phyloP scores from a whole-genome alignment of 805 yeast genomes.

The Candida jianshihensis region DNA sequence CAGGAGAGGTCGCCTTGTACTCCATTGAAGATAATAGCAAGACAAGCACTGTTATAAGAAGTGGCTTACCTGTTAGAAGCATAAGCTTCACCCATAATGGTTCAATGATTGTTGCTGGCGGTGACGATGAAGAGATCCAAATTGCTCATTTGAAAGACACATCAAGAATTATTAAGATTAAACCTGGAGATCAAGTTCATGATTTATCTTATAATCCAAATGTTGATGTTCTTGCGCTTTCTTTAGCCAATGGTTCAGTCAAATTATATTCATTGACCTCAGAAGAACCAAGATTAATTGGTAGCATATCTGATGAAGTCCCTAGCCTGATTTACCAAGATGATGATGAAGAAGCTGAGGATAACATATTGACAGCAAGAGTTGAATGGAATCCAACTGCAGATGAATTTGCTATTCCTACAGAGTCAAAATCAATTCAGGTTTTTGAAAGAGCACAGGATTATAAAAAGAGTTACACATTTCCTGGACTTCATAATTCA shows the following conservation, averaged over 20 bases:
- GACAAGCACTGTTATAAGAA: conserved; percentile 15
- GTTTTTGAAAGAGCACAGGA: conserved; percentile 26
- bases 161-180: conserved; percentile 24
- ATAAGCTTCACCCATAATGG: conserved; percentile 56
- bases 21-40: conserved; percentile 9
- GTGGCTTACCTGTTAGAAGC: conserved; percentile 36
- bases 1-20: conserved; percentile 21
- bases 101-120: conserved; percentile 51
- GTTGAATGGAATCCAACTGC: conserved; percentile 72
- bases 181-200: conserved; percentile 47
- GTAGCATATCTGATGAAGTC: conserved; percentile 35
- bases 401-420: conserved; percentile 59
- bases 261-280: conserved; percentile 45
- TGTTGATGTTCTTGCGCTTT: conserved; percentile 50
- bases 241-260: conserved; percentile 54
- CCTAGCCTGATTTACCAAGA: conserved; percentile 35
- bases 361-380: conserved; percentile 42
- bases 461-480: conserved; percentile 10
- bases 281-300: conserved; percentile 44
- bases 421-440: conserved; percentile 39
- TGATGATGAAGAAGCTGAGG: conserved; percentile 27
- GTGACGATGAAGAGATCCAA: conserved; percentile 55
- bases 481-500: conserved; percentile 21
- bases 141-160: conserved; percentile 35
- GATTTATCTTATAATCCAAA: conserved; percentile 49